A percentile compares a stretch with the other conserved stretches of the same genome.
These are phyloP conservation scores for Pyrus bretschneideri DNA, from an alignment of 306 rosid genomes.

Conservation along the genomic window DNA sequence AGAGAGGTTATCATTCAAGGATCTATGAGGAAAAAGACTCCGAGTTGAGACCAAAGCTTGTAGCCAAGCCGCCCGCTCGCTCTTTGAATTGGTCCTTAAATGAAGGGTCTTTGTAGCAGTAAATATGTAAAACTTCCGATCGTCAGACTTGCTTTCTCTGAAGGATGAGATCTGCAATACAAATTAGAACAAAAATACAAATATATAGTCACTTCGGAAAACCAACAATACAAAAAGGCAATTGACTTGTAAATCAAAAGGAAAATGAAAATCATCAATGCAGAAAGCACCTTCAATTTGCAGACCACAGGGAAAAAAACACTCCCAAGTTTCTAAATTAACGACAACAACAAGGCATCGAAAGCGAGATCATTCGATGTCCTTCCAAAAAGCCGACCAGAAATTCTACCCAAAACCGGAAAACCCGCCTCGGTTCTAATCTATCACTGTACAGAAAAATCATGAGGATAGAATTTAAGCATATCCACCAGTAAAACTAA, in stretches of 20 bases:
- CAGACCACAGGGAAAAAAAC: neutral
- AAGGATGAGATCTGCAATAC: slow-evolving; percentile 62
- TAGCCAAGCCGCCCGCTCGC: slow-evolving; percentile 80
- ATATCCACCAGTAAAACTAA: neutral
- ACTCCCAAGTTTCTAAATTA: neutral
- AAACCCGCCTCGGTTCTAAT: neutral
- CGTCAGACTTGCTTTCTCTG: slow-evolving; percentile 94
- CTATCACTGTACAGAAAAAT: neutral
- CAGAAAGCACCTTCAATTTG: neutral
- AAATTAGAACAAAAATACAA: neutral
- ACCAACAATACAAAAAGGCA: neutral
- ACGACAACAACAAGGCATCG: neutral
- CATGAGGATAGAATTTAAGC: neutral
- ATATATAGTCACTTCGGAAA: neutral
- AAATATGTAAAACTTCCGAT: slow-evolving; percentile 68
- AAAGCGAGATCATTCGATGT: neutral
- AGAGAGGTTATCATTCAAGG: slow-evolving; percentile 40
- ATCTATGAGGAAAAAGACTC: slow-evolving; percentile 48
- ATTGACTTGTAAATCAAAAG: neutral
- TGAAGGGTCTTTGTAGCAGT: slow-evolving; percentile 97
- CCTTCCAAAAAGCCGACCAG: neutral
- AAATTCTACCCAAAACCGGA: neutral
- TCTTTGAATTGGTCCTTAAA: slow-evolving; percentile 77
- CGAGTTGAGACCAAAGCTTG: slow-evolving; percentile 79
- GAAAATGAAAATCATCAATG: neutral